phyloP scores from a whole-genome alignment of 805 yeast species.

The Cyberlindnera sargentensis region DNA sequence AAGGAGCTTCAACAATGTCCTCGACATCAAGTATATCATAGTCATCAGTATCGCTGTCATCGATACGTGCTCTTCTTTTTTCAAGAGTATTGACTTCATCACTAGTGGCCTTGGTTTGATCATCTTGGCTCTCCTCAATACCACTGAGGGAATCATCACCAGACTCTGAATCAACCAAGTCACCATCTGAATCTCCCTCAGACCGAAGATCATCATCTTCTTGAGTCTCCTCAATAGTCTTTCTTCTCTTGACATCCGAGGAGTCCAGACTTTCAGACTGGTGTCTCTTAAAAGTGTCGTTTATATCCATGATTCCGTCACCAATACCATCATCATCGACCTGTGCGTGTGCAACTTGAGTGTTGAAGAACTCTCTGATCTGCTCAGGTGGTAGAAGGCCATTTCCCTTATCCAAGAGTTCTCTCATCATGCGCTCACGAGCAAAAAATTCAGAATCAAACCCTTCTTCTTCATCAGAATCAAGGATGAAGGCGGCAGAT shows the following conservation, averaged over 20 bases:
- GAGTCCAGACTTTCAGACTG: conserved; percentile 4
- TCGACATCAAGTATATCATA: no score
- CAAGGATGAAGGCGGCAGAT: conserved; percentile 49
- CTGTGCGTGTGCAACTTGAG: neutral
- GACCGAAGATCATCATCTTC: neutral
- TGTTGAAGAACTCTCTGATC: conserved; percentile 6
- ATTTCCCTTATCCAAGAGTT: conserved; percentile 13
- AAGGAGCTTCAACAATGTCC: no score
- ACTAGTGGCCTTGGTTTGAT: neutral
- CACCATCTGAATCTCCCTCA: conserved; percentile 1
- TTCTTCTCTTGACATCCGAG: conserved; percentile 8
- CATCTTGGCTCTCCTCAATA: conserved; percentile 1
- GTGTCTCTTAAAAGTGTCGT: conserved; percentile 2
- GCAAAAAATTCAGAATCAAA: conserved; percentile 44
- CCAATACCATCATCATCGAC: neutral
- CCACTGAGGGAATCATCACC: conserved; percentile 1
- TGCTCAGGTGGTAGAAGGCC: conserved; percentile 13
- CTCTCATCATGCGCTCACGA: conserved; percentile 45
- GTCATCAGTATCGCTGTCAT: neutral
- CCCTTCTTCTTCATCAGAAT: conserved; percentile 61
- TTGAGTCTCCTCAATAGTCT: conserved; percentile 1
- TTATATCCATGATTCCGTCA: neutral
- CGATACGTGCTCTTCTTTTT: neutral
- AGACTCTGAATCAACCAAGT: conserved; percentile 2
- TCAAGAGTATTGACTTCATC: neutral